Base-by-base conservation (phyloP, 441 rosid species). In the Isatis lusitanica region DNA sequence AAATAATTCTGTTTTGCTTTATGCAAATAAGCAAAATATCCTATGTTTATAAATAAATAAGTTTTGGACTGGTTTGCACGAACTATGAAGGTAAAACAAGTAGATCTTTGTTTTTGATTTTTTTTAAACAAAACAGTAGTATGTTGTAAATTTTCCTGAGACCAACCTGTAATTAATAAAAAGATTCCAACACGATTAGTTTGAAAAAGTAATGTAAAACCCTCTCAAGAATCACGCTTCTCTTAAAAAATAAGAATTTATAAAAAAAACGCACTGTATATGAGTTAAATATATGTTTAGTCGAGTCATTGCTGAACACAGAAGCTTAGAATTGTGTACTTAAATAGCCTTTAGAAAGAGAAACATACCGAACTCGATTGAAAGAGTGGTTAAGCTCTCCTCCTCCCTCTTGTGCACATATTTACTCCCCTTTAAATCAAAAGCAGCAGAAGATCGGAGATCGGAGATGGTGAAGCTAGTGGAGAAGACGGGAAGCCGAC, bases 401-500 rank as follows among this genome's bases (percentile, higher is more conserved):
- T 9, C 24, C 24, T 21, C 24, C 24, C 2, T 21, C 24, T 21
- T 7, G 15, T 52, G 35, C 57, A 21, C 24, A 24, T 26, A 31
- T 26, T 4, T n/a, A n/a, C n/a, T n/a, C n/a, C n/a, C n/a, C 18
- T n/a, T 46, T 24, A 16, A 15, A 47, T 24, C 52, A 1, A 36
- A 38, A 52, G 2, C 63, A 38, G 63, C 36, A 70, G 39, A 33
- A 57, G 66, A 71, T 21, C 17, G 52, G 18, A 39, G 74, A 18
- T 74, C 75, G 80, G 60, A 77, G 70, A 90, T 91, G 98, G 85
- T 81, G 69, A 87, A 68, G 13, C 79, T 78, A 30, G 85, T 72
- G 44, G 82, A 89, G 8, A 92, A 92, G 80, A 81, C 85, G 2
- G 98, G 98, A 24, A 94, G 91, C 74, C 81, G 97, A 68, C 98